Base-by-base conservation (phyloP, 441 rosid species). In the Biscutella laevigata region DNA sequence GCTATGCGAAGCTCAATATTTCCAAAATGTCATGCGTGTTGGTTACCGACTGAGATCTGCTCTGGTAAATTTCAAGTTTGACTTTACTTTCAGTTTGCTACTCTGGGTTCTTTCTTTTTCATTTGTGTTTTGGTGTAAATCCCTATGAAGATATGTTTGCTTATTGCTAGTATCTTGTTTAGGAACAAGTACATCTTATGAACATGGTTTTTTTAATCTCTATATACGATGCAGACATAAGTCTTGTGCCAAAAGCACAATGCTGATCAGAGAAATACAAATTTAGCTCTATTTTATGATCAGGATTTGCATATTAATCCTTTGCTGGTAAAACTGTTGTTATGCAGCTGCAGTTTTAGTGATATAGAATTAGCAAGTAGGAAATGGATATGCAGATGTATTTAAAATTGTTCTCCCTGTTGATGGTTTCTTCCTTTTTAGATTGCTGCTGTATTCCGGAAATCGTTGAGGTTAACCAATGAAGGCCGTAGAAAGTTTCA, bases 401-500 rank as follows among this genome's bases (percentile, higher is more conserved):
- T 29, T 36, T 20, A 5, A 16, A 25, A 19, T 13, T 44, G 16
- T 14, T 53, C 32, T 19, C 35, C 24, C n/a, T 33, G 29, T 34
- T 53, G 33, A 29, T 7, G 27, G 25, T 4, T 7, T 46, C 5
- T 6, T 56, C 24, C 35, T 46, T 28, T 33, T 34, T 64, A 94
- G 99, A 66, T 94, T 70, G 99, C 99, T 66, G 96, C 98, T 51
- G 92, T 94, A 27, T 94, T 90, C 65, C 82, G 92, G 29, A 94
- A 94, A 70, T 84, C 99, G 39, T 74, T 87, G 57, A 79, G 96
- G 85, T 68, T 94, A 39, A 94, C 98, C 30, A 89, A 94, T 24
- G 98, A 94, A 77, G 71, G 88, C 43, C 96, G 99, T 53, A 80
- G 68, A 61, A 76, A 78, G 59, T 87, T 90, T 69, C 74, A 87